Base-by-base conservation (phyloP, 495 filamentous ascomycete genomes). In the Cercophora scortea region DNA sequence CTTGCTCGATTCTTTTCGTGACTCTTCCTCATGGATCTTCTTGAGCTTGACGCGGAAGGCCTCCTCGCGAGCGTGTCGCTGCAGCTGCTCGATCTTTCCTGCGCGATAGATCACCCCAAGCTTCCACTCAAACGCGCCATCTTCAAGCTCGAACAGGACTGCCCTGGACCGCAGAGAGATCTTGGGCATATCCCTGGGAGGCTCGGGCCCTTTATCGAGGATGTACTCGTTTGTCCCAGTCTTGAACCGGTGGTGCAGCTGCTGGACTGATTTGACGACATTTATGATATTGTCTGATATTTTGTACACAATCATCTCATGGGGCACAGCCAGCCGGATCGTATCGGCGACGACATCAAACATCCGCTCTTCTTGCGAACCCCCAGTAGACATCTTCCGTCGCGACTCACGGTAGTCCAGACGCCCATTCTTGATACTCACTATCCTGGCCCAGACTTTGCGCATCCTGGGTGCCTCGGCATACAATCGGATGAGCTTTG, bases 41-140 rank as follows among this genome's bases (percentile, higher is more conserved):
- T 89, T 90, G 6, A 85, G 77, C 60, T 99, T 99, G 43, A 94
- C 71, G 6, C 81, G 69, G 70, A 91, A 97, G 0, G 93, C 92
- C 42, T 95, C 89, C 68, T 95, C 89, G 19, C 93, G 80, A 11
- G 91, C 92, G 53, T 91, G 70, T 12, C 93, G 80, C 62, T 96
- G 92, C 62, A 83, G 80, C 69, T 96, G 89, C 61, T 99, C 93
- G 45, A 89, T 73, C 18, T 95, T 71, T 2, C 94, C 93, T 17
- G 85, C 79, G 6, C 92, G 83, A 60, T 97, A 97, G 45, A 97
- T 99, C 57, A 85, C 79, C 0, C 89, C 88, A 17, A 99, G 76
- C 61, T 96, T 96, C 86, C 91, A 96, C 63, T 99, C 93, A 61
- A 99, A 99, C 1, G 88, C 85, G 47, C 93, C 90, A 66, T 99